phyloP scores from a whole-genome alignment of 306 rosid genomes.

The Sechiopsis laciniata region DNA sequence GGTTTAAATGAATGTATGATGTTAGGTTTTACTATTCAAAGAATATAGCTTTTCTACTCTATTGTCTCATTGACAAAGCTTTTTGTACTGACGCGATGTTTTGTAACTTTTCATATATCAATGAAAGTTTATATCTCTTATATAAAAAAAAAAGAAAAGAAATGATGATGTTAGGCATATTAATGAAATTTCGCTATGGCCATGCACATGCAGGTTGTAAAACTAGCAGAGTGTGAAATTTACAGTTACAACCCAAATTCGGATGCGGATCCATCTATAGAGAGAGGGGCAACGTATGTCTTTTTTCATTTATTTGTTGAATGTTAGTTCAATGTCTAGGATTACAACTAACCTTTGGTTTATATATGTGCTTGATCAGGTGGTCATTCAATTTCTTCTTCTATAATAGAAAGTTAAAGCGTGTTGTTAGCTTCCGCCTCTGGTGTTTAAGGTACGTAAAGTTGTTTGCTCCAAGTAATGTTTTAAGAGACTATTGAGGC shows the following conservation, averaged over 20 bases:
- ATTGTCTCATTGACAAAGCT: too few relatives aligned
- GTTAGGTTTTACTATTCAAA: too few relatives aligned
- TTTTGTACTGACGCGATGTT: too few relatives aligned
- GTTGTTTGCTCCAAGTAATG: background rate
- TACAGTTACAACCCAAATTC: slow-evolving; percentile 77
- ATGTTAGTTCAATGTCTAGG: background rate
- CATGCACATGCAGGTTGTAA: slow-evolving; percentile 66
- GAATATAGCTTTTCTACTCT: too few relatives aligned
- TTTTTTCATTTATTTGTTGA: background rate
- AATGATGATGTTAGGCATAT: slow-evolving; percentile 24
- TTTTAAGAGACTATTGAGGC: too few relatives aligned
- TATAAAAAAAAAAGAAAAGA: too few relatives aligned
- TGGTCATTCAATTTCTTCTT: slow-evolving; percentile 95
- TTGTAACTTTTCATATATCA: too few relatives aligned
- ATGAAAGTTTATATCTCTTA: too few relatives aligned
- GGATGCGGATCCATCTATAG: slow-evolving; percentile 68
- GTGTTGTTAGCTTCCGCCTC: slow-evolving; percentile 69
- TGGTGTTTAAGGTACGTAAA: slow-evolving; percentile 73
- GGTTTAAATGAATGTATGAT: slow-evolving; percentile 24
- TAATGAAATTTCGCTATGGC: slow-evolving; percentile 28
- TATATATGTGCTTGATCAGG: slow-evolving; percentile 45
- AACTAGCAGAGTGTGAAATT: slow-evolving; percentile 66
- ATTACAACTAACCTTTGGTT: background rate
- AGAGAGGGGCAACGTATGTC: slow-evolving; percentile 76
- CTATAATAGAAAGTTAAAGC: slow-evolving; percentile 80